These are phyloP conservation scores for Gamsiella multidivaricata DNA, from an alignment of 192 early-diverging fungal genomes.

Conservation along the genomic window DNA sequence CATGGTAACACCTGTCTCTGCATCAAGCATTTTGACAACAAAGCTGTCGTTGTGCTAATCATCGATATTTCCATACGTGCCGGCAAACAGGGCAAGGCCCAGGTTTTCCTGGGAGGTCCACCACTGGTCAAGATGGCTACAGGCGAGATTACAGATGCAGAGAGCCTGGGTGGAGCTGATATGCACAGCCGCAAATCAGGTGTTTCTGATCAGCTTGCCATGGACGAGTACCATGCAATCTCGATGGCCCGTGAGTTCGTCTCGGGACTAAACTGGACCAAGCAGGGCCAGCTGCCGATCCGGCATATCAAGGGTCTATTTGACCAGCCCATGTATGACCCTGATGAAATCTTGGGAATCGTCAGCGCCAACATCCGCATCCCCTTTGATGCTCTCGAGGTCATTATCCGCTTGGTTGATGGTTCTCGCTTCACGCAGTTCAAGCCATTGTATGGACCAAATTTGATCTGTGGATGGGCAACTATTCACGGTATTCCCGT, in stretches of 20 bases:
- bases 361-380: slow-evolving; percentile 74
- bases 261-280: slow-evolving; percentile 64
- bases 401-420: slow-evolving; percentile 73
- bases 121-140: slow-evolving; percentile 76
- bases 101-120: slow-evolving; percentile 75
- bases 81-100: slow-evolving; percentile 59
- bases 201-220: slow-evolving; percentile 70
- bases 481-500: slow-evolving; percentile 73
- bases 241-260: slow-evolving; percentile 73
- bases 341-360: slow-evolving; percentile 71
- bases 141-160: slow-evolving; percentile 72
- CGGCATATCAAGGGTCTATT: slow-evolving; percentile 56
- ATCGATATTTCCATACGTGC: background rate
- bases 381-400: slow-evolving; percentile 71
- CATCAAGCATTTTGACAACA: background rate
- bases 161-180: slow-evolving; percentile 73
- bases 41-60: background rate
- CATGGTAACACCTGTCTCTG: too few species aligned
- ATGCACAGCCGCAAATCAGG: slow-evolving; percentile 74
- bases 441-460: slow-evolving; percentile 73
- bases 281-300: slow-evolving; percentile 57
- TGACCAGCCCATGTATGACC: slow-evolving; percentile 68
- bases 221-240: slow-evolving; percentile 71
- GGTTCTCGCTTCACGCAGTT: slow-evolving; percentile 71
- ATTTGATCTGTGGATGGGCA: slow-evolving; percentile 73